Evolutionary conservation across 2,329 filamentous ascomycete genomes (phyloP).

Genomic region (Aureobasidium melanogenum): DNA sequence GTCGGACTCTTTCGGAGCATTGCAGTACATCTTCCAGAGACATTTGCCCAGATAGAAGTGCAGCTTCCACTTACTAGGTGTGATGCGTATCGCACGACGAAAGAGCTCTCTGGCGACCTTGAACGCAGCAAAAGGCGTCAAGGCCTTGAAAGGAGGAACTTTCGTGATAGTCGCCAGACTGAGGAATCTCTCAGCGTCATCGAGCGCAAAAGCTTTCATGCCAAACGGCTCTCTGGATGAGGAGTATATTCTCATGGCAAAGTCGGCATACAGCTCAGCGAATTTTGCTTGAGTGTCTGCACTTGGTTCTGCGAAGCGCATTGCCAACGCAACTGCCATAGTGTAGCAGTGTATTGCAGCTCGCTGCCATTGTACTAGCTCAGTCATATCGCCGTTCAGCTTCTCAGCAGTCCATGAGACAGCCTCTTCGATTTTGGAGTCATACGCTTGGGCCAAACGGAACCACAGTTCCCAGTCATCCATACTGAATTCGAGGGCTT

Average conservation of each 20-base stretch:
- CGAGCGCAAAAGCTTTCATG: slow-evolving; percentile 57
- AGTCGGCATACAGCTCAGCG: slow-evolving; percentile 59
- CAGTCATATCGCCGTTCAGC: slow-evolving; percentile 71
- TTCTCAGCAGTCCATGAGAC: slow-evolving; percentile 87
- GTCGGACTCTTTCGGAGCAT: neutral
- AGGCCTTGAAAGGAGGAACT: slow-evolving; percentile 46
- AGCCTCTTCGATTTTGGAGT: slow-evolving; percentile 78
- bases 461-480: slow-evolving; percentile 90
- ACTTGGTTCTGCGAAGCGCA: slow-evolving; percentile 46
- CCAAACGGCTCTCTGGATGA: slow-evolving; percentile 59
- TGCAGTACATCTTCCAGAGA: slow-evolving; percentile 58
- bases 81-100: slow-evolving; percentile 48
- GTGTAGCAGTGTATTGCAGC: slow-evolving; percentile 71
- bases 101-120: slow-evolving; percentile 56
- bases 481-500: slow-evolving; percentile 73
- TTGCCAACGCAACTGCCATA: slow-evolving; percentile 57
- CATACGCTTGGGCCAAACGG: slow-evolving; percentile 75
- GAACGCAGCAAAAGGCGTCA: slow-evolving; percentile 55
- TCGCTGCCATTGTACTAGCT: slow-evolving; percentile 67
- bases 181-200: slow-evolving; percentile 53
- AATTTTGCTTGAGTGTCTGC: slow-evolving; percentile 48
- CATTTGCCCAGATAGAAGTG: slow-evolving; percentile 65
- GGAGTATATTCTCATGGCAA: slow-evolving; percentile 59
- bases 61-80: slow-evolving; percentile 53
- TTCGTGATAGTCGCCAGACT: slow-evolving; percentile 52